Evolutionary conservation across 225 moss, liverwort and hornwort species (phyloP).

Genomic region (Thuidium tamariscinum): DNA sequence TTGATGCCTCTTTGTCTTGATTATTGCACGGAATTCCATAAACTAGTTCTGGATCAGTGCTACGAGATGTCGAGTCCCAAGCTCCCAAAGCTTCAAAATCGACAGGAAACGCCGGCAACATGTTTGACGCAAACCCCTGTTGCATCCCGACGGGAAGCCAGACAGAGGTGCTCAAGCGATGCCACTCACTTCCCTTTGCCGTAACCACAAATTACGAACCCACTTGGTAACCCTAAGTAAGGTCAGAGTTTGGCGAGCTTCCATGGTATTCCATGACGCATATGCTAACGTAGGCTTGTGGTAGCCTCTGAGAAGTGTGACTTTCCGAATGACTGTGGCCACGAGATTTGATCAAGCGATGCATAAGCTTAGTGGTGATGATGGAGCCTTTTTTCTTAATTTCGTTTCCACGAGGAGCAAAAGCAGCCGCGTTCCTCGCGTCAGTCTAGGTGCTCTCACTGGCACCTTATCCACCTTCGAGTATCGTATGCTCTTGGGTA

Average conservation of each 20-base stretch:
- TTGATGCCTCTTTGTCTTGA: too few relatives aligned
- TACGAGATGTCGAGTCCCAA: too few relatives aligned
- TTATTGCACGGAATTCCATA: too few relatives aligned
- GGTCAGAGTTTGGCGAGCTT: background rate
- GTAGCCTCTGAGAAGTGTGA: background rate
- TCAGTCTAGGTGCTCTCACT: background rate
- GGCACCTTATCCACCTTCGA: constrained; percentile 18
- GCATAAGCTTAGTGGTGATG: background rate
- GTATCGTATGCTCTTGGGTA: background rate
- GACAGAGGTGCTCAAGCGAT: too few relatives aligned
- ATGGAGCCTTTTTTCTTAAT: background rate
- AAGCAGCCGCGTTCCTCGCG: constrained; percentile 1
- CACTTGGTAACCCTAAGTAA: background rate
- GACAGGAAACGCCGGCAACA: background rate
- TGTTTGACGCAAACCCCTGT: background rate
- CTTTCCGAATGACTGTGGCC: background rate
- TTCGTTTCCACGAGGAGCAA: background rate
- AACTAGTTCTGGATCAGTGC: too few relatives aligned
- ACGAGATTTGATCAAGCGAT: constrained; percentile 3
- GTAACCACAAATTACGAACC: background rate
- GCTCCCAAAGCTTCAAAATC: background rate
- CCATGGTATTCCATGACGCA: background rate
- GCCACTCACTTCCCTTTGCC: background rate
- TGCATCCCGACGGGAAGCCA: background rate
- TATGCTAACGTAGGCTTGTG: background rate